phyloP scores from a whole-genome alignment of 2,329 filamentous ascomycete species.

The Cladosporium colombiae region DNA sequence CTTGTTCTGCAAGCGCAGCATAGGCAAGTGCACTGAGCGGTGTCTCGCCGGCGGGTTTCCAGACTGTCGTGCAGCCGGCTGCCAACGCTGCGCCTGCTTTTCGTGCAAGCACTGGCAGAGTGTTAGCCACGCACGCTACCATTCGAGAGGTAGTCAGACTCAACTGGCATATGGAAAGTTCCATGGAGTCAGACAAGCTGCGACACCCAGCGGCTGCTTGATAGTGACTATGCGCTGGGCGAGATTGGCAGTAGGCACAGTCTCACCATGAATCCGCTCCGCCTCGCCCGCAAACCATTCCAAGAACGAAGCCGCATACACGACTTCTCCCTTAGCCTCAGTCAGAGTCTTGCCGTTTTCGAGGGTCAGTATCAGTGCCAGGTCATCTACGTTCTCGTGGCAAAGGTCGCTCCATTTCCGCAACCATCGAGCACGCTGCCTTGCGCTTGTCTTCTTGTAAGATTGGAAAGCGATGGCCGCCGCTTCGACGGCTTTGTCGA shows the following conservation, averaged over 20 bases:
- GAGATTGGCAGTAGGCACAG: conserved; percentile 23
- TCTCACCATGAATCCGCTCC: conserved; percentile 30
- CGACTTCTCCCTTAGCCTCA: conserved; percentile 36
- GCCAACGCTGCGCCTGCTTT: conserved; percentile 38
- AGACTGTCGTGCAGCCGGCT: conserved; percentile 37
- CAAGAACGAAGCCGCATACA: conserved; percentile 35
- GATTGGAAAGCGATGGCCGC: conserved; percentile 28
- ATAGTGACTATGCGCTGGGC: conserved; percentile 30
- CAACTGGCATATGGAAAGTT: conserved; percentile 33
- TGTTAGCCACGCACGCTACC: not conserved
- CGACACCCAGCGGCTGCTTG: conserved; percentile 35
- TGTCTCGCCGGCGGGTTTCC: conserved; percentile 37
- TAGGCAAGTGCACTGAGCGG: conserved; percentile 34
- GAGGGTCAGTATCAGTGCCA: conserved; percentile 35
- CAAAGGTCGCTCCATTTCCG: conserved; percentile 35
- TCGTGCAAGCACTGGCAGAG: conserved; percentile 28
- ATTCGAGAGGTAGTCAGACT: not conserved
- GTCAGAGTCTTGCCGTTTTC: conserved; percentile 38
- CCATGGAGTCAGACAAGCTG: conserved; percentile 34
- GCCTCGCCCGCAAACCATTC: conserved; percentile 38
- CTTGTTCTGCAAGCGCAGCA: conserved; percentile 32
- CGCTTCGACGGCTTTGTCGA: conserved; percentile 26
- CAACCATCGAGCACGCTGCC: conserved; percentile 30
- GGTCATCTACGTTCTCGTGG: conserved; percentile 33
- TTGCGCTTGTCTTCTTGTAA: conserved; percentile 29